Conservation (phyloP, 2,329 filamentous ascomycete species). For the Xylaria sp. region DNA sequence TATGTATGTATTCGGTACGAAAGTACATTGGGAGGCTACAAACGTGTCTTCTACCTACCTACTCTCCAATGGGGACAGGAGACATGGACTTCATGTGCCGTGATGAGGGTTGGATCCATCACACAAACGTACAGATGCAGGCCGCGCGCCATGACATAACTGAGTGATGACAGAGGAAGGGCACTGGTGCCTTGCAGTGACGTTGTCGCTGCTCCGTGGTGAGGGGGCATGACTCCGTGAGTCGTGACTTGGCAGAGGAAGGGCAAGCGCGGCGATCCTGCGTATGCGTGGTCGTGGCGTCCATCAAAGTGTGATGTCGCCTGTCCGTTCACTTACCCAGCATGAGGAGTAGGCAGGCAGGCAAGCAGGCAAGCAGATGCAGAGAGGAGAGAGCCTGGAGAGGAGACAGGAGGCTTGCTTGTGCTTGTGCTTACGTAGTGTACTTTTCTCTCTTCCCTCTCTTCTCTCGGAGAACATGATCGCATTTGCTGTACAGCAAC, state of each 20-base stretch:
- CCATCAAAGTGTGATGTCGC: not conserved
- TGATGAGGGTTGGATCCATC: not conserved
- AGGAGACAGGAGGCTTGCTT: not conserved
- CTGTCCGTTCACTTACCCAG: no score
- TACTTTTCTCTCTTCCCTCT: not conserved
- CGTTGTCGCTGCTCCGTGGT: not conserved
- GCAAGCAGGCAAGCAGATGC: no score
- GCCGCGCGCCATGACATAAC: not conserved
- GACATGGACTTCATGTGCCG: no score
- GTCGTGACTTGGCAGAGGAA: slow-evolving; percentile 5
- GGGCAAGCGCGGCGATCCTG: not conserved
- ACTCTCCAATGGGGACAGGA: no score
- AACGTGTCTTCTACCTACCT: no score
- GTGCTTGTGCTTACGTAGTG: not conserved
- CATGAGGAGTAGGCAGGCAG: no score
- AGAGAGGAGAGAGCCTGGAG: no score
- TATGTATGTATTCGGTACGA: no score
- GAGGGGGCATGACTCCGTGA: not conserved
- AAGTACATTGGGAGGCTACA: no score
- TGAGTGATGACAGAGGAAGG: not conserved
- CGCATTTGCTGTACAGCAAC: no score
- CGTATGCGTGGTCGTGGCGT: slow-evolving; percentile 6
- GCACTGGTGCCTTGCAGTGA: not conserved
- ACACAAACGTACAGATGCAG: not conserved
- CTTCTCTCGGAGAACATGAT: no score